These are phyloP conservation scores for Pseudocercospora crystallina DNA, from an alignment of 2,329 filamentous ascomycete species.

Conservation along the genomic window DNA sequence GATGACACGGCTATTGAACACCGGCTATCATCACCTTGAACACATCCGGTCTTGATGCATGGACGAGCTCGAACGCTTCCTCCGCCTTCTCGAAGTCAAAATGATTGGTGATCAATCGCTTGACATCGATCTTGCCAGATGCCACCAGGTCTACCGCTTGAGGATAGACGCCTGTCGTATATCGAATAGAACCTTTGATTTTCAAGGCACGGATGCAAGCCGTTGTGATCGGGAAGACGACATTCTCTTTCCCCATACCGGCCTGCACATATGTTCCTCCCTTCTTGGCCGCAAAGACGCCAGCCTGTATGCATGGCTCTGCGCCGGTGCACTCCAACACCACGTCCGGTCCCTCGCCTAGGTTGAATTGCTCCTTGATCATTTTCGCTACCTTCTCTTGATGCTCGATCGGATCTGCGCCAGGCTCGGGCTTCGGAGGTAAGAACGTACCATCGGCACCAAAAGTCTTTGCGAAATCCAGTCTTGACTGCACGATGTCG, in stretches of 20 bases:
- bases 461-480: conserved; percentile 68
- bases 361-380: conserved; percentile 40
- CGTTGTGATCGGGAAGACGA: conserved; percentile 53
- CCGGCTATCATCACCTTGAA: conserved; percentile 49
- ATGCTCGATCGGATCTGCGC: conserved; percentile 39
- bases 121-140: conserved; percentile 47
- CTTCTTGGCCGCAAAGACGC: conserved; percentile 45
- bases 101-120: conserved; percentile 42
- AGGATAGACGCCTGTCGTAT: conserved; percentile 52
- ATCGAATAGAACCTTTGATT: conserved; percentile 54
- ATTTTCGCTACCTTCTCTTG: conserved; percentile 40
- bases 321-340: conserved; percentile 53
- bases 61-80: conserved; percentile 50
- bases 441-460: conserved; percentile 49
- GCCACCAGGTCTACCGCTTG: conserved; percentile 52
- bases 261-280: conserved; percentile 53
- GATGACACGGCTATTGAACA: conserved; percentile 35
- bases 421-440: conserved; percentile 33
- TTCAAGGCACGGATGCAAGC: conserved; percentile 51
- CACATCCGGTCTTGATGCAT: conserved; percentile 37
- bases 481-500: conserved; percentile 74
- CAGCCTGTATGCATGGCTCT: conserved; percentile 50
- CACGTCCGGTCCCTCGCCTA: conserved; percentile 50
- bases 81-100: conserved; percentile 49
- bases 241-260: conserved; percentile 52